Evolutionary conservation across 1,139 yeast species (phyloP), one percentile per base, ranked within the genome.

Genomic region (Yamadazyma atmosphaerica): DNA sequence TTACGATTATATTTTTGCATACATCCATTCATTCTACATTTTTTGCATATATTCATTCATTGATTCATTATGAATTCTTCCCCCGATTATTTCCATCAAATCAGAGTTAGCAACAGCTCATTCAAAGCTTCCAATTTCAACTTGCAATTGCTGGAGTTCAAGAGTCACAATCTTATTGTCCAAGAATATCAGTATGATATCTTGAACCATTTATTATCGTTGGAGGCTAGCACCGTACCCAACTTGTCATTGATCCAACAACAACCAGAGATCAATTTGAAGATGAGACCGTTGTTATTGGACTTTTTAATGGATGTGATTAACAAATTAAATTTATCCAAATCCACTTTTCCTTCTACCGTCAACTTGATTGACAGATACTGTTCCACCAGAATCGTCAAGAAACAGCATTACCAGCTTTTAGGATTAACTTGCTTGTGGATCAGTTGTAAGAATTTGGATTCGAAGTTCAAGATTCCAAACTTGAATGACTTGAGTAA

Each of bases 381-480:
- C 55, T 71, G 79, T 40, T 63, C 74, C 16, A 67, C 74, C 5
- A 57, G 74, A 42, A 68, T 72, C 34, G 79, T 78, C 40, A 72
- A 72, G 54, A 72, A 73, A 44, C 71, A 69, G 46, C 83, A 80
- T 54, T 83, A 79, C 56, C 87, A 83, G 54, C 63, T 84, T 44
- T 64, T 83, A 43, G 90, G 89, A 2, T 68, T 84, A 43, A 79
- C 88, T 19, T 75, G 86, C 45, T 64, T 85, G 36, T 85, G 92
- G 94, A 74, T 83, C 37, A 75, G 86, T 32, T 79, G 88, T 46
- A 85, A 85, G 61, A 82, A 77, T 56, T 70, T 79, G 59, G 92
- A 84, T 55, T 70, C 80, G 40, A 85, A 85, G 60, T 76, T 76
- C 49, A 79, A 79, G 54, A 77, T 82, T 34, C 86, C 88, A 21